Conservation (phyloP, 768 basidiomycete species). For the Serendipita indica region DNA sequence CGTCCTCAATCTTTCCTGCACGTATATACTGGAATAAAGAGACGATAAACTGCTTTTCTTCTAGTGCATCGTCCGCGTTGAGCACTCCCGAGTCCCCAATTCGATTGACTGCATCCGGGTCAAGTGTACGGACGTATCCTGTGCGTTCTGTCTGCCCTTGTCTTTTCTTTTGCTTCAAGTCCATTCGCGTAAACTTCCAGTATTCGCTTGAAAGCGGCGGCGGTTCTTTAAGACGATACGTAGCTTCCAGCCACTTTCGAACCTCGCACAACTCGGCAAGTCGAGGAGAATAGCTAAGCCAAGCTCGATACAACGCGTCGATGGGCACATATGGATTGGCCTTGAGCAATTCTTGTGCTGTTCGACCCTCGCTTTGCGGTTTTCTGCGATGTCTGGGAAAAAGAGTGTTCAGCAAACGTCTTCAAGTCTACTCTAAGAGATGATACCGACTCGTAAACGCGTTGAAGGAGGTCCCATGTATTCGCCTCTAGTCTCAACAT, state of each 20-base stretch:
- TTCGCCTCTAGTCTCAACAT: constrained; percentile 2
- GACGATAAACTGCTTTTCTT: constrained; percentile 63
- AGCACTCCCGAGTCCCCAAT: constrained; percentile 38
- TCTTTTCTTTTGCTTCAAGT: constrained; percentile 27
- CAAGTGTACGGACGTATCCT: constrained; percentile 48
- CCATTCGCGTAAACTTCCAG: constrained; percentile 59
- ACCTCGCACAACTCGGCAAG: not conserved
- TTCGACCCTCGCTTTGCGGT: constrained; percentile 4
- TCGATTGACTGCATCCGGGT: constrained; percentile 63
- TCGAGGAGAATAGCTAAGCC: not conserved
- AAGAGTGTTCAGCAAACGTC: not conserved
- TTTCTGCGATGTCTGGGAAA: constrained; percentile 5
- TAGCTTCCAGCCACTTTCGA: constrained; percentile 2
- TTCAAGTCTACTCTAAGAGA: not conserved
- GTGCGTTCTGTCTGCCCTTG: constrained; percentile 49
- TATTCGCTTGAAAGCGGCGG: constrained; percentile 25
- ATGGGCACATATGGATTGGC: not conserved
- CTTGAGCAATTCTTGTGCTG: constrained; percentile 4
- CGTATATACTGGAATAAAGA: constrained; percentile 71
- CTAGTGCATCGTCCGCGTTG: constrained; percentile 65
- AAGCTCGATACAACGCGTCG: not conserved
- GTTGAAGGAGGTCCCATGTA: constrained; percentile 8
- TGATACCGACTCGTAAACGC: constrained; percentile 3
- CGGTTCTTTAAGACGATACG: not conserved
- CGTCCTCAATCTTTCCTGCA: constrained; percentile 72